phyloP scores from a whole-genome alignment of 345 rosid genomes.

The Lenwebbia sp. region DNA sequence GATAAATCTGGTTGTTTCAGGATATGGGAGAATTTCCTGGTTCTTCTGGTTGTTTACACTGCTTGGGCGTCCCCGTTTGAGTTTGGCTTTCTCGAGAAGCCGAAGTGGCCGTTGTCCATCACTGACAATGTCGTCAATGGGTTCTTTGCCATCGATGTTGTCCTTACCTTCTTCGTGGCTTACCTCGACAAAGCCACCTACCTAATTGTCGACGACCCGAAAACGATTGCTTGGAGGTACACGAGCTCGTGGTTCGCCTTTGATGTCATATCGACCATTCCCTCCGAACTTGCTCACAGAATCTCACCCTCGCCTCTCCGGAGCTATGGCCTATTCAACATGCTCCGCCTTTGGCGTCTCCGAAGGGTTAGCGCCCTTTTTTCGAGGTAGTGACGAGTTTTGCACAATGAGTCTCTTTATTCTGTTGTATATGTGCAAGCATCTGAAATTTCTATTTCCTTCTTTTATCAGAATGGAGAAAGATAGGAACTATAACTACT shows the following conservation, averaged over 20 bases:
- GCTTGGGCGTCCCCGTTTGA: constrained; percentile 97
- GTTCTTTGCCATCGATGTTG: constrained; percentile 75
- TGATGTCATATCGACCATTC: constrained; percentile 68
- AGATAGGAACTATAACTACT: constrained; percentile 82
- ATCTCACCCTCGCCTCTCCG: constrained; percentile 37
- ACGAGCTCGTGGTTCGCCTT: constrained; percentile 60
- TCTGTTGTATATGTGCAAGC: neutral
- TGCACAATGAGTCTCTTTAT: neutral
- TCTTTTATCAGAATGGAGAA: constrained; percentile 68
- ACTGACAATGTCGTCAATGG: constrained; percentile 76
- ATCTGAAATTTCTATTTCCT: neutral
- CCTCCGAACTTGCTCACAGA: constrained; percentile 59
- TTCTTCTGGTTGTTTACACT: constrained; percentile 65
- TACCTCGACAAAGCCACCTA: constrained; percentile 72
- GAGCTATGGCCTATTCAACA: constrained; percentile 66
- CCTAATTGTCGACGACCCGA: constrained; percentile 59
- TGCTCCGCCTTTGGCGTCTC: constrained; percentile 99
- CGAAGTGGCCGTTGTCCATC: constrained; percentile 41
- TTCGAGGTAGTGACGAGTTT: constrained; percentile 36
- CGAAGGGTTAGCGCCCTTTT: constrained; percentile 87
- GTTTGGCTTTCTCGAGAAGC: constrained; percentile 70
- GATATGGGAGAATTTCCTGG: constrained; percentile 74
- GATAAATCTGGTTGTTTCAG: constrained; percentile 26
- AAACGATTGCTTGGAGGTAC: constrained; percentile 71
- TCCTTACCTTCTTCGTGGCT: constrained; percentile 81